These are phyloP conservation scores for Lasiodiplodia gonubiensis DNA, from an alignment of 2,329 filamentous ascomycete species.

Conservation along the genomic window DNA sequence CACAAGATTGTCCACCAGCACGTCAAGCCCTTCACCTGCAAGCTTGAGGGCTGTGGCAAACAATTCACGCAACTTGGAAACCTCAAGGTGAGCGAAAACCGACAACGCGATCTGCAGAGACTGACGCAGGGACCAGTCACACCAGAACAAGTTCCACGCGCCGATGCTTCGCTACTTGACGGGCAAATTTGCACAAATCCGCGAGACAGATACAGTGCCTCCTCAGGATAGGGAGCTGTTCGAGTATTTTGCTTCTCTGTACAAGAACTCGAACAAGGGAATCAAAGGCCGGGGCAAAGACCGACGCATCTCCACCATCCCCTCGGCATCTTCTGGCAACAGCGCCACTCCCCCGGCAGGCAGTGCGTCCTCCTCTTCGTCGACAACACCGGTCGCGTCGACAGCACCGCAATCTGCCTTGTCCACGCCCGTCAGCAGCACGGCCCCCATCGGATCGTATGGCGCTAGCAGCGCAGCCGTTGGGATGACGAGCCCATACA, in stretches of 20 bases:
- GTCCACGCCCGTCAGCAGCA: conserved; percentile 17
- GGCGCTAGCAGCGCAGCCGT: background rate
- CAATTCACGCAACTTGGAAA: conserved; percentile 90
- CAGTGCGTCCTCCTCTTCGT: conserved; percentile 9
- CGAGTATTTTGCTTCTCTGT: conserved; percentile 84
- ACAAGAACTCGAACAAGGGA: conserved; percentile 98
- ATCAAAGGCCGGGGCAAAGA: conserved; percentile 96
- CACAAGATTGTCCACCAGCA: conserved; percentile 82
- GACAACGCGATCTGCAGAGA: conserved; percentile 26
- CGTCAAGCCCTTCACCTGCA: conserved; percentile 80
- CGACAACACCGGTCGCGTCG: conserved; percentile 12
- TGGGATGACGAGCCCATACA: conserved; percentile 23
- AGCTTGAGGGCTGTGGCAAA: conserved; percentile 83
- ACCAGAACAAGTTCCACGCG: conserved; percentile 93
- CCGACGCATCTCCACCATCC: conserved; percentile 62
- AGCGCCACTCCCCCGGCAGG: background rate
- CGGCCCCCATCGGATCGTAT: conserved; percentile 2
- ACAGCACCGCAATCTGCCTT: conserved; percentile 10
- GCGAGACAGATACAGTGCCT: conserved; percentile 66
- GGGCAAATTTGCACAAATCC: conserved; percentile 69
- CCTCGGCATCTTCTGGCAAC: conserved; percentile 30
- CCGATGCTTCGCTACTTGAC: conserved; percentile 74
- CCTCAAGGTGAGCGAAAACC: conserved; percentile 69
- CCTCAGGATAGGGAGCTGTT: conserved; percentile 77
- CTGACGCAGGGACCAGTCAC: conserved; percentile 61